Percentiles rank a stretch among this genome's conserved stretches.
These are phyloP conservation scores for Flaveria trinervia DNA, from an alignment of 129 eudicot genomes.

Conservation along the genomic window DNA sequence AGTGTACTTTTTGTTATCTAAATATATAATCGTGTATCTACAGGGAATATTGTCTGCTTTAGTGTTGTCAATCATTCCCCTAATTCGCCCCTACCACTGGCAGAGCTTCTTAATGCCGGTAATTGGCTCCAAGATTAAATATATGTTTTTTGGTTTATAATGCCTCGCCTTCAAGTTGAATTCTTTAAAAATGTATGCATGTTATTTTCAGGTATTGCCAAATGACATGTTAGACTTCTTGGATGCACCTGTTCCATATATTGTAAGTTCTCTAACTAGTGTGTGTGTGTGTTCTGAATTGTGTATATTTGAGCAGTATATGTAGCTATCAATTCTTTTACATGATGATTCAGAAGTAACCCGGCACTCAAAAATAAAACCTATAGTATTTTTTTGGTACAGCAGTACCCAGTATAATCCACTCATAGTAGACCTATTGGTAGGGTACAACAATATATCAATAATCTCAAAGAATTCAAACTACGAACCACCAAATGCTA, in stretches of 20 bases:
- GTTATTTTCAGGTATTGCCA: slow-evolving; percentile 74
- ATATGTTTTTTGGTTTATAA: slow-evolving; percentile 12
- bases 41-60: slow-evolving; percentile 92
- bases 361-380: neutral
- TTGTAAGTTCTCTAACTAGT: slow-evolving; percentile 53
- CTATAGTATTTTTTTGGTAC: neutral
- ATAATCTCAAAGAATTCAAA: neutral
- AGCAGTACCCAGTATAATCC: neutral
- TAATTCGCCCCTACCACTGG: slow-evolving; percentile 98
- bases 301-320: slow-evolving; percentile 4
- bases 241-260: slow-evolving; percentile 98
- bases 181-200: neutral
- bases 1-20: neutral
- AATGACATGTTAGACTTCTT: slow-evolving; percentile 97
- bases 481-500: neutral
- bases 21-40: slow-evolving; percentile 13
- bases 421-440: too few relatives aligned
- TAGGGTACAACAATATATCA: neutral
- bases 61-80: slow-evolving; percentile 83
- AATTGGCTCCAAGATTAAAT: slow-evolving; percentile 29
- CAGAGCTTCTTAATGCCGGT: slow-evolving; percentile 99
- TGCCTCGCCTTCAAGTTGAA: slow-evolving; percentile 3
- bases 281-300: neutral
- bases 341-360: neutral
- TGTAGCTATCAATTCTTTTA: slow-evolving; percentile 15